phyloP scores from a whole-genome alignment of 805 yeast genomes.

The Yarrowia keelungensis region DNA sequence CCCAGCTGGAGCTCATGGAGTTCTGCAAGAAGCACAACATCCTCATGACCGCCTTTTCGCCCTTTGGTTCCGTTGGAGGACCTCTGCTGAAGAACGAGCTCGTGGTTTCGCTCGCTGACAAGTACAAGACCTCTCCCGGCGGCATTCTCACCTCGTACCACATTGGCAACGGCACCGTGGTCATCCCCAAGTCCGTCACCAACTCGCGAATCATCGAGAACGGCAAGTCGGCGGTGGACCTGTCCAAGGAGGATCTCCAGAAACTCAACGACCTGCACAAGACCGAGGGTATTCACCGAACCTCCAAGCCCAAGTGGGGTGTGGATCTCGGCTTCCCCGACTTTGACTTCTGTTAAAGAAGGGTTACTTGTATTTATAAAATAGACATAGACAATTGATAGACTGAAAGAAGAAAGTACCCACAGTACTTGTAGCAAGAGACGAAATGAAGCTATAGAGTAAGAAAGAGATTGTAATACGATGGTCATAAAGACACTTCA shows the following conservation, averaged over 20 bases:
- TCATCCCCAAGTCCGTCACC: conserved; percentile 26
- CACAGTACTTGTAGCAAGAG: no score
- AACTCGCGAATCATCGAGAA: conserved; percentile 57
- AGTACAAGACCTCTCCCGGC: conserved; percentile 60
- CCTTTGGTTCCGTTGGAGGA: conserved; percentile 65
- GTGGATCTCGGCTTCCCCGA: conserved; percentile 46
- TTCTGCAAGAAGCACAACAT: conserved; percentile 25
- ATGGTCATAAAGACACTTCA: no score
- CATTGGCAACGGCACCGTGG: conserved; percentile 58
- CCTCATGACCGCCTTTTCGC: conserved; percentile 19
- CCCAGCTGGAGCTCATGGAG: conserved; percentile 61
- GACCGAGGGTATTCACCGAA: conserved; percentile 45
- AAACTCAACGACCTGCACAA: conserved; percentile 48
- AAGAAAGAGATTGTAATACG: no score
- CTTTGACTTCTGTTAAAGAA: conserved; percentile 32
- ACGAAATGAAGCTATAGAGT: no score
- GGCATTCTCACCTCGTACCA: conserved; percentile 71
- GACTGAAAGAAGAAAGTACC: no score
- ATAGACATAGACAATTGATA: conserved; percentile 5
- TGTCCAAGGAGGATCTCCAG: conserved; percentile 56
- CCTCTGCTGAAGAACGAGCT: conserved; percentile 63
- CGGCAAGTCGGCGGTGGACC: conserved; percentile 51
- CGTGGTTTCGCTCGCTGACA: conserved; percentile 61
- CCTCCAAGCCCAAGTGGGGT: conserved; percentile 47
- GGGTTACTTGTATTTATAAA: conserved; percentile 24